A percentile compares a stretch with the other conserved stretches of the same genome.
phyloP scores from a whole-genome alignment of 768 basidiomycete genomes.

The Boletus rubropictus region DNA sequence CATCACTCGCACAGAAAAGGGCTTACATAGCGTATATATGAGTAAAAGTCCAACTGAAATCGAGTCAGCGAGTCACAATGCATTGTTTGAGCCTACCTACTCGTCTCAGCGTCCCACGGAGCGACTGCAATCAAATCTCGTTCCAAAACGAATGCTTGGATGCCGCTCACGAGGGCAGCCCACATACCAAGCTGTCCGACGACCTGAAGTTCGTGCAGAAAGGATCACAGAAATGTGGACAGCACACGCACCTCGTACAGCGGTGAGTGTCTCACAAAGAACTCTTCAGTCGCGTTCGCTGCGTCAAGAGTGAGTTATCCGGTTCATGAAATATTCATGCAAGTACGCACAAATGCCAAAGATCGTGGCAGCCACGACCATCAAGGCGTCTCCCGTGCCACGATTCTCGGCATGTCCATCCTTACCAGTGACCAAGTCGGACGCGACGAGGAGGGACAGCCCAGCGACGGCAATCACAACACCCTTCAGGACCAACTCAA shows the following conservation, averaged over 20 bases:
- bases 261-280: slow-evolving; percentile 73
- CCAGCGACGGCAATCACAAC: slow-evolving; percentile 66
- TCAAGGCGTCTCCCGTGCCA: slow-evolving; percentile 76
- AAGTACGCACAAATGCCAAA: slow-evolving; percentile 71
- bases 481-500: slow-evolving; percentile 40
- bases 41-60: slow-evolving; percentile 43
- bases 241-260: slow-evolving; percentile 57
- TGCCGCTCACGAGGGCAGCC: slow-evolving; percentile 69
- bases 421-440: slow-evolving; percentile 72
- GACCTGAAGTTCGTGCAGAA: slow-evolving; percentile 37
- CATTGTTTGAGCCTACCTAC: slow-evolving; percentile 34
- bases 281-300: slow-evolving; percentile 88
- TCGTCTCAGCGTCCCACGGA: slow-evolving; percentile 65
- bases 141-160: slow-evolving; percentile 70
- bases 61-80: slow-evolving; percentile 33
- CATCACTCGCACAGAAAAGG: background rate
- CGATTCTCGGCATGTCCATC: slow-evolving; percentile 57
- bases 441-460: slow-evolving; percentile 71
- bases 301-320: slow-evolving; percentile 5
- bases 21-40: slow-evolving; percentile 38
- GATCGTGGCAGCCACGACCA: slow-evolving; percentile 78
- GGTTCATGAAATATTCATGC: background rate
- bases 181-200: slow-evolving; percentile 84
- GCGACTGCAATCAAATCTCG: slow-evolving; percentile 54
- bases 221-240: background rate